Base-by-base conservation (phyloP, 345 rosid genomes). In the Populus euphratica region DNA sequence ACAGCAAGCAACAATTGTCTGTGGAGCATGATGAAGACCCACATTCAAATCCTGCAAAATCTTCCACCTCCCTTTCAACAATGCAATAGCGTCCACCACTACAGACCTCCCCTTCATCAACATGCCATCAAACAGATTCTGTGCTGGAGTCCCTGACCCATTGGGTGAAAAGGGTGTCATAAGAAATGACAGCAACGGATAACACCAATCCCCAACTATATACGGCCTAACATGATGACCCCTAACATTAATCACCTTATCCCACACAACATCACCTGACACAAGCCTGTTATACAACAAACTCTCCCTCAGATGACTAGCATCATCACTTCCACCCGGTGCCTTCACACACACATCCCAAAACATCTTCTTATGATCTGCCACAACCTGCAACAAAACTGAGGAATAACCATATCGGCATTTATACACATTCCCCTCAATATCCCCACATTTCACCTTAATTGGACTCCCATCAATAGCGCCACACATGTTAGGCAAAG, bases 341-440 rank as follows among this genome's bases (percentile, higher is more conserved):
- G 98, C 98, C 80, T 96, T 93, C 7, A 93, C 97, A 70, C 99
- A 96, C 0, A 93, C 97, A 25, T 96, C 98, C 99, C 98, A 91
- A 81, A 96, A 92, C 27, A 91, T 87, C 87, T 92, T 96, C 88
- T 85, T 96, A 75, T 92, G 98, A 80, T 93, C 99, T 31, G 97
- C 93, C 4, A 92, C 97, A 6, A 96, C 98, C 83, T 92, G 99
- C 70, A 96, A 90, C 79, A 90, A 83, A 83, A 96, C 87, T 20
- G 97, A 88, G 76, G 89, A 87, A 83, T 89, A 91, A 73, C 98
- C 98, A 25, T 86, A 89, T 76, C 81, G 82, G 82, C 90, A 90
- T 65, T 79, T 74, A 80, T 90, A 92, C 65, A 82, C 76, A 79
- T 82, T 84, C 17, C 81, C 85, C 43, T 80, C 83, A 75, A 62